Conservation (phyloP, 345 rosid species). For the Salix dunnii region DNA sequence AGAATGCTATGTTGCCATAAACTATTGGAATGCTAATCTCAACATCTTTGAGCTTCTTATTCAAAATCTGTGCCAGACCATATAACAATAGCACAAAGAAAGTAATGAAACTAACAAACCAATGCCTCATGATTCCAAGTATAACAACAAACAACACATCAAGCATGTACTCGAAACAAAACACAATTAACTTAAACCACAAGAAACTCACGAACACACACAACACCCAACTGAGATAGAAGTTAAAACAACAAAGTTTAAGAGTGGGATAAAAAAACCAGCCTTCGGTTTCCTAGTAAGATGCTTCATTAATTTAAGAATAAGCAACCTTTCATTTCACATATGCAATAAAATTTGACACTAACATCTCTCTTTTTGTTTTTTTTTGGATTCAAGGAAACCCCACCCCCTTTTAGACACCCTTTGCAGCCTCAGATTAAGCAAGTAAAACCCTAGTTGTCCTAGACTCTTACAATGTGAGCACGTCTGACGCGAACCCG, state of each 20-base stretch:
- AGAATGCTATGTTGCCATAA: slow-evolving; percentile 64
- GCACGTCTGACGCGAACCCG: too few species aligned
- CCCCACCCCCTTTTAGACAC: too few species aligned
- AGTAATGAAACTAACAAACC: neutral
- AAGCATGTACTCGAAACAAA: neutral
- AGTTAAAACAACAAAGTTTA: neutral
- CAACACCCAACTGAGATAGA: neutral
- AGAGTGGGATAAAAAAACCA: neutral
- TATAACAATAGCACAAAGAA: neutral
- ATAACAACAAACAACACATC: neutral
- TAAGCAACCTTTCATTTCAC: neutral
- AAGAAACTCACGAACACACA: neutral
- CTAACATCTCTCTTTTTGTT: too few species aligned
- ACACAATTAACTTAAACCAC: neutral
- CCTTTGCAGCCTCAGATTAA: too few species aligned
- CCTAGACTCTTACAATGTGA: too few species aligned
- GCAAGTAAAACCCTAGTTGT: too few species aligned
- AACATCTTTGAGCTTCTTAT: slow-evolving; percentile 64
- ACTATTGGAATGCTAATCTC: slow-evolving; percentile 74
- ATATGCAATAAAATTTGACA: neutral
- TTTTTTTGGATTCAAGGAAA: too few species aligned
- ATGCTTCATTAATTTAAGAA: neutral
- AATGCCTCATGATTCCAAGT: slow-evolving; percentile 1
- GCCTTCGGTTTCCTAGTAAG: neutral
- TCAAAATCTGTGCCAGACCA: slow-evolving; percentile 33